Evolutionary conservation across 2,329 filamentous ascomycete species (phyloP).

Genomic region (Tolypocladium pustulatum): DNA sequence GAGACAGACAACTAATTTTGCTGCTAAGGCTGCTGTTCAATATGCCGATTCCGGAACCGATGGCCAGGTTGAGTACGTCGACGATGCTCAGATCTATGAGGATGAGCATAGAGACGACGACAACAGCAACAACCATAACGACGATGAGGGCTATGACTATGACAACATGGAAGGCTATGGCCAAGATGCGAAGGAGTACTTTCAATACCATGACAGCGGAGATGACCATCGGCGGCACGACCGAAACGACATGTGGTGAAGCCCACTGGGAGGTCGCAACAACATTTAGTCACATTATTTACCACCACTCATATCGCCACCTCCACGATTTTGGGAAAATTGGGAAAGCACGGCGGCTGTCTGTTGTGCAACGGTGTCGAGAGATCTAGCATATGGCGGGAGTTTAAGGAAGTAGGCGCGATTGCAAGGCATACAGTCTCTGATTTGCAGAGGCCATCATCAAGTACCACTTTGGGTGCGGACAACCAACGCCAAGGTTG

Average conservation of each 20-base stretch:
- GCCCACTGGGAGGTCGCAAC: slow-evolving; percentile 1
- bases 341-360: slow-evolving; percentile 3
- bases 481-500: slow-evolving; percentile 1
- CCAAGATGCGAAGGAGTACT: slow-evolving; percentile 29
- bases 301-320: slow-evolving; percentile 9
- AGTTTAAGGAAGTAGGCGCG: slow-evolving; percentile 20
- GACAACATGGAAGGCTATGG: slow-evolving; percentile 26
- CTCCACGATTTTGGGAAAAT: slow-evolving; percentile 5
- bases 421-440: not conserved
- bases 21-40: slow-evolving; percentile 29
- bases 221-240: slow-evolving; percentile 23
- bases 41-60: slow-evolving; percentile 33
- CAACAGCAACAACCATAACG: slow-evolving; percentile 3
- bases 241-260: slow-evolving; percentile 33
- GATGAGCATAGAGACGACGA: slow-evolving; percentile 36
- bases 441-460: slow-evolving; percentile 11
- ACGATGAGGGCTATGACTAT: slow-evolving; percentile 24
- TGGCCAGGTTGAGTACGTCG: slow-evolving; percentile 37
- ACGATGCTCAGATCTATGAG: slow-evolving; percentile 42
- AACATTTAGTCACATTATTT: slow-evolving; percentile 6
- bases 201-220: slow-evolving; percentile 24
- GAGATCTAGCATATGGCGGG: slow-evolving; percentile 22
- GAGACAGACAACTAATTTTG: slow-evolving; percentile 3
- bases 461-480: slow-evolving; percentile 8
- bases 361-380: slow-evolving; percentile 12